These are phyloP conservation scores for Xerocomus nothofagi DNA, from an alignment of 1,284 basidiomycete species.

Conservation along the genomic window DNA sequence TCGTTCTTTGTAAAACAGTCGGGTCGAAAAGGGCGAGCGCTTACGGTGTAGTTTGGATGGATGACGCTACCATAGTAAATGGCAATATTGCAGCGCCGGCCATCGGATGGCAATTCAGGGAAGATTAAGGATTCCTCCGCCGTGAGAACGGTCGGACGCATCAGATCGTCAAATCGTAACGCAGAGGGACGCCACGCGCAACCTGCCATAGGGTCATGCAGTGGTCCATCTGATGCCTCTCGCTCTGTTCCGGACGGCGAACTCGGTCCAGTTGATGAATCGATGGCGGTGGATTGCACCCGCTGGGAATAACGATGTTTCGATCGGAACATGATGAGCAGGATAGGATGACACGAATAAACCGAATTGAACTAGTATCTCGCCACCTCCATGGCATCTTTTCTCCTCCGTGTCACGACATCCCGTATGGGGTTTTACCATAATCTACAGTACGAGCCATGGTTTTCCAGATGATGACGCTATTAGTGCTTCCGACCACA, in stretches of 20 bases:
- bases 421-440: not conserved
- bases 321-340: constrained; percentile 15
- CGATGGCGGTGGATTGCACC: constrained; percentile 7
- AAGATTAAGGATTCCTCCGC: not conserved
- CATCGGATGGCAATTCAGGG: not conserved
- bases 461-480: not conserved
- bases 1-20: not conserved
- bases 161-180: not conserved
- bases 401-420: not conserved
- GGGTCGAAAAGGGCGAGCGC: not conserved
- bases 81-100: not conserved
- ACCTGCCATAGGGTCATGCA: not conserved
- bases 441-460: not conserved
- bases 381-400: not conserved
- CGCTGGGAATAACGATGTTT: constrained; percentile 9
- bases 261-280: not conserved
- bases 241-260: constrained; percentile 17
- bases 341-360: constrained; percentile 11
- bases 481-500: not conserved
- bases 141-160: not conserved
- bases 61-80: not conserved
- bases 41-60: not conserved
- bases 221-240: not conserved
- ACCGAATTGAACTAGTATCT: not conserved
- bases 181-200: too few relatives aligned